Evolutionary conservation across 176 grass and related monocot genomes (phyloP).

Genomic region (Pontederia crassipes): DNA sequence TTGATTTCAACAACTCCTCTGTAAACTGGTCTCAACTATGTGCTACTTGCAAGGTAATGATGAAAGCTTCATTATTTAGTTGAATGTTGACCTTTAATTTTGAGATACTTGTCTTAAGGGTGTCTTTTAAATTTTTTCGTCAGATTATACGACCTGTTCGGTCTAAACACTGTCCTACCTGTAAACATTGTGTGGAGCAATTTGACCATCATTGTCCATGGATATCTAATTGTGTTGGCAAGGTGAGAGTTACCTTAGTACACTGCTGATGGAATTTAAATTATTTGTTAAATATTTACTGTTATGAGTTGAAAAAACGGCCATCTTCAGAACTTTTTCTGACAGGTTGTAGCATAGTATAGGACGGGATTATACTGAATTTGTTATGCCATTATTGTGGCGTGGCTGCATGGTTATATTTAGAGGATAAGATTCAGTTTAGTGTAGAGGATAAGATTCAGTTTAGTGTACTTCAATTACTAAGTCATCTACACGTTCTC

Average conservation of each 20-base stretch:
- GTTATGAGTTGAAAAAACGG: too few species aligned
- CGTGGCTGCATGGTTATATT: too few species aligned
- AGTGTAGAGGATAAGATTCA: neutral
- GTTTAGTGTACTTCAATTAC: neutral
- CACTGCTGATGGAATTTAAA: neutral
- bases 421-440: neutral
- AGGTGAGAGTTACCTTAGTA: conserved; percentile 35
- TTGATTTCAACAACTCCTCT: conserved; percentile 63
- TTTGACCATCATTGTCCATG: conserved; percentile 96
- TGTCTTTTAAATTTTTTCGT: conserved; percentile 25
- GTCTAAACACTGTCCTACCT: conserved; percentile 90
- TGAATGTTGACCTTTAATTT: neutral
- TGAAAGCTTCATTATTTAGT: neutral
- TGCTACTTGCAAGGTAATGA: conserved; percentile 87
- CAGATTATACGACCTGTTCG: conserved; percentile 95
- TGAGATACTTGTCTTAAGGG: neutral
- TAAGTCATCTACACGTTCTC: neutral
- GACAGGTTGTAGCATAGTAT: too few species aligned
- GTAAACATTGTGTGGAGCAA: conserved; percentile 86
- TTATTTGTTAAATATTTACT: neutral
- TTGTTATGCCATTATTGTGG: too few species aligned
- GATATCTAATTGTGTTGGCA: conserved; percentile 98
- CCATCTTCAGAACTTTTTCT: too few species aligned
- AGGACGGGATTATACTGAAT: too few species aligned
- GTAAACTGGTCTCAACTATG: conserved; percentile 92